Conservation (phyloP, 208 protist genomes). For the Crithidia mellificae region DNA sequence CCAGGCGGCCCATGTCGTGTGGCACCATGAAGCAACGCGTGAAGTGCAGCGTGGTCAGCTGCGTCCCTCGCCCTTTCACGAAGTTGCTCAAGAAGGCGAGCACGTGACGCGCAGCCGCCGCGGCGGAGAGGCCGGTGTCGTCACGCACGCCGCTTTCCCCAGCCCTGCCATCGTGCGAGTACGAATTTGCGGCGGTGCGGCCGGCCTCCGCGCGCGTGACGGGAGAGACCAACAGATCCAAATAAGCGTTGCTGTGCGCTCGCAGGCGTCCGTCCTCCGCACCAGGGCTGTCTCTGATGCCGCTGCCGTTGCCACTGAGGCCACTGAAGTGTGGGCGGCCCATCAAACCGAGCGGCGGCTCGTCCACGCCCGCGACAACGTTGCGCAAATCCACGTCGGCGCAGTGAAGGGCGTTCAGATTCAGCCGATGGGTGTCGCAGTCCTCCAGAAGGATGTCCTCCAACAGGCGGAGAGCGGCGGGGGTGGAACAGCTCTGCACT, state of each 20-base stretch:
- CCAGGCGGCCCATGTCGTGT: slow-evolving; percentile 36
- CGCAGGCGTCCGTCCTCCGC: neutral
- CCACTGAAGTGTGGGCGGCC: too few relatives aligned
- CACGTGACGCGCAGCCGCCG: slow-evolving; percentile 24
- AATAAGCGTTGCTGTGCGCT: slow-evolving; percentile 36
- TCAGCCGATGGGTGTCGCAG: slow-evolving; percentile 36
- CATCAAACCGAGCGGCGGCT: neutral
- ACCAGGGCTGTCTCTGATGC: neutral
- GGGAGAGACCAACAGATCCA: slow-evolving; percentile 39
- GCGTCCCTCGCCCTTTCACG: slow-evolving; percentile 21
- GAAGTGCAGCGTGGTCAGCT: slow-evolving; percentile 39
- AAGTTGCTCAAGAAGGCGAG: slow-evolving; percentile 50
- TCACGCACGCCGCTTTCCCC: too few relatives aligned
- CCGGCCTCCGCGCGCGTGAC: neutral
- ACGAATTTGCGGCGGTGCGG: too few relatives aligned
- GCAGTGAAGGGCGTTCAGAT: slow-evolving; percentile 47
- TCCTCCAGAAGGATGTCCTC: slow-evolving; percentile 81
- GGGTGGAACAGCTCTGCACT: slow-evolving; percentile 32
- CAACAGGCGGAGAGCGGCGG: slow-evolving; percentile 45
- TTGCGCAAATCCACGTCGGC: slow-evolving; percentile 42
- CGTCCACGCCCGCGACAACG: neutral
- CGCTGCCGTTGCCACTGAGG: neutral
- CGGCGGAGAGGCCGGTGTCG: neutral
- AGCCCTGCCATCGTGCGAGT: too few relatives aligned
- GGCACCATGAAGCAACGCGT: slow-evolving; percentile 55